Conservation (phyloP, 192 early-diverging fungal species). For the Gonapodya sp. region DNA sequence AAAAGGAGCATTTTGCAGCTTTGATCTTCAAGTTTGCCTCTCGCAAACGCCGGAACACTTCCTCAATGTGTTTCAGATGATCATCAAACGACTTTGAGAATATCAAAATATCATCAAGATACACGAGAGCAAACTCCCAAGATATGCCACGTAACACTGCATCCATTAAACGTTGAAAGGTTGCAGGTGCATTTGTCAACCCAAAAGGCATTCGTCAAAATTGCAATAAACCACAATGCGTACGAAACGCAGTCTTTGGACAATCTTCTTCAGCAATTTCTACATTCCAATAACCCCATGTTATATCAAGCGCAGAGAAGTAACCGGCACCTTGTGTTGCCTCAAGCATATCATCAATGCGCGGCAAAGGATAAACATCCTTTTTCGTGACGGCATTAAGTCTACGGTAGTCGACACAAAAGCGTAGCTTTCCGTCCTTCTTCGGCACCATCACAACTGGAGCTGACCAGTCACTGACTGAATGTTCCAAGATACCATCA, state of each 20-base stretch:
- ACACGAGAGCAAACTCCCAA: constrained; percentile 14
- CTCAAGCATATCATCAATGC: constrained; percentile 26
- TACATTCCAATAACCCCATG: constrained; percentile 5
- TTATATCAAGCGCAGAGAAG: constrained; percentile 8
- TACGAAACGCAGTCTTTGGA: constrained; percentile 24
- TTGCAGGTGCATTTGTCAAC: constrained; percentile 23
- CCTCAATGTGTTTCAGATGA: constrained; percentile 16
- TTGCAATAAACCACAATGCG: constrained; percentile 22
- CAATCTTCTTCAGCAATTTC: constrained; percentile 14
- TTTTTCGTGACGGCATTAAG: constrained; percentile 29
- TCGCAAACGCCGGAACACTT: constrained; percentile 18
- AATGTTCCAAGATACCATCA: neutral
- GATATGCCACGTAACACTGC: constrained; percentile 18
- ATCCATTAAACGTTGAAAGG: constrained; percentile 33
- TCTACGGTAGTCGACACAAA: constrained; percentile 31
- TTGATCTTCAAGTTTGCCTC: constrained; percentile 25
- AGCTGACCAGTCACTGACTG: neutral
- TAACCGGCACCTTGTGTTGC: constrained; percentile 2
- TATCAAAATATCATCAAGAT: constrained; percentile 40
- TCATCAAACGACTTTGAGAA: constrained; percentile 20
- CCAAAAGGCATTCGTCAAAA: constrained; percentile 29
- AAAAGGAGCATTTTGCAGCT: constrained; percentile 27
- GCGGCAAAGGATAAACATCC: constrained; percentile 28
- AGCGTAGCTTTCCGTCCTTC: constrained; percentile 18
- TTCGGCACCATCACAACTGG: constrained; percentile 33